Evolutionary conservation across 345 rosid species (phyloP).

Genomic region (Ailanthus altissimus): DNA sequence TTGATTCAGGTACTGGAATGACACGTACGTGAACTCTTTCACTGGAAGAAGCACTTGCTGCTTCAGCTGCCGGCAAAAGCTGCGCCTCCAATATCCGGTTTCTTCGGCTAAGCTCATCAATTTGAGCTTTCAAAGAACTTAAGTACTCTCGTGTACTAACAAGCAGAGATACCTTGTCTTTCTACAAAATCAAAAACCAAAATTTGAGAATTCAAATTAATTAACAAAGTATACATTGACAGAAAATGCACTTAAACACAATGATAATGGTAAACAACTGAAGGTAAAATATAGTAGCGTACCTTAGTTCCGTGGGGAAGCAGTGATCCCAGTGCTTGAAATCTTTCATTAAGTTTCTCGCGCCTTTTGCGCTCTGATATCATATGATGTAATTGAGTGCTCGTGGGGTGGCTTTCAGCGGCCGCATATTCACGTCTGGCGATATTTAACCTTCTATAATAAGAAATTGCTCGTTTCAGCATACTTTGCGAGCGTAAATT

Average conservation of each 20-base stretch:
- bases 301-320: slow-evolving; percentile 91
- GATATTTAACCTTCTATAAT: slow-evolving; percentile 39
- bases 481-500: slow-evolving; percentile 37
- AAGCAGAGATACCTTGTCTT: slow-evolving; percentile 76
- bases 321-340: slow-evolving; percentile 60
- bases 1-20: slow-evolving; percentile 38
- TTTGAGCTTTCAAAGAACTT: slow-evolving; percentile 46
- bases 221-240: no score
- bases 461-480: slow-evolving; percentile 55
- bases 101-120: slow-evolving; percentile 48
- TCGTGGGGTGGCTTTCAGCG: slow-evolving; percentile 37
- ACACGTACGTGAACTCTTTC: slow-evolving; percentile 45
- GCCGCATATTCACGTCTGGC: slow-evolving; percentile 40
- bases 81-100: slow-evolving; percentile 53
- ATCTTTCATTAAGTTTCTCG: slow-evolving; percentile 87
- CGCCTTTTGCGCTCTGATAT: slow-evolving; percentile 86
- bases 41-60: slow-evolving; percentile 12
- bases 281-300: background rate
- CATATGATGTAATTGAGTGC: slow-evolving; percentile 80
- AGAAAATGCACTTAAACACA: no score
- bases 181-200: slow-evolving; percentile 32
- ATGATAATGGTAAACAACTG: background rate
- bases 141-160: slow-evolving; percentile 54
- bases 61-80: slow-evolving; percentile 28
- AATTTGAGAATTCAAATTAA: no score